Evolutionary conservation across 495 filamentous ascomycete genomes (phyloP).

Genomic region (Evernia prunastri): DNA sequence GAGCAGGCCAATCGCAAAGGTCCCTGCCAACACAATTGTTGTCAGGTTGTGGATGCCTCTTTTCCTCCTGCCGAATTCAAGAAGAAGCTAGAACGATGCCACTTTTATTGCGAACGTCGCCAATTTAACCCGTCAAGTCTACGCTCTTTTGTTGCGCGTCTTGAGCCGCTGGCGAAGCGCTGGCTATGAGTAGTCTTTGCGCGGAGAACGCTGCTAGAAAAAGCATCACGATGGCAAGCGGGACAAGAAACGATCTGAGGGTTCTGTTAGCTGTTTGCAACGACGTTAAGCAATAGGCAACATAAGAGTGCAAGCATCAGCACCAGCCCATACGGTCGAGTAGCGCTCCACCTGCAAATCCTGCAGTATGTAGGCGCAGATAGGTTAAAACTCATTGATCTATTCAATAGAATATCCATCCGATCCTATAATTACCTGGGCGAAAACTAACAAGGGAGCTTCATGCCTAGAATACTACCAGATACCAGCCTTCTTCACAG

Average conservation of each 20-base stretch:
- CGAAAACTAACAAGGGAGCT: neutral
- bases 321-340: neutral
- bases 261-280: neutral
- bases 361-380: neutral
- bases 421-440: neutral
- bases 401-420: neutral
- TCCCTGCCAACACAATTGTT: neutral
- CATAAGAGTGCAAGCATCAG: neutral
- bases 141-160: neutral
- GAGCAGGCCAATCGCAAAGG: neutral
- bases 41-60: neutral
- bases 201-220: neutral
- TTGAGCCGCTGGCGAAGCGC: neutral
- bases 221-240: neutral
- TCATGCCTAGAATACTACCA: neutral
- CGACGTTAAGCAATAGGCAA: neutral
- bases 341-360: neutral
- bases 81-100: neutral
- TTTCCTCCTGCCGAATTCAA: neutral
- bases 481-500: constrained; percentile 44
- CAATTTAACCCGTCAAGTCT: neutral
- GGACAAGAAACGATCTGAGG: neutral
- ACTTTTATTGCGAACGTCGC: neutral
- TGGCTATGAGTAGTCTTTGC: neutral
- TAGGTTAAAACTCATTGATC: neutral